Evolutionary conservation across 495 filamentous ascomycete genomes (phyloP).

Genomic region (Physcia stellaris): DNA sequence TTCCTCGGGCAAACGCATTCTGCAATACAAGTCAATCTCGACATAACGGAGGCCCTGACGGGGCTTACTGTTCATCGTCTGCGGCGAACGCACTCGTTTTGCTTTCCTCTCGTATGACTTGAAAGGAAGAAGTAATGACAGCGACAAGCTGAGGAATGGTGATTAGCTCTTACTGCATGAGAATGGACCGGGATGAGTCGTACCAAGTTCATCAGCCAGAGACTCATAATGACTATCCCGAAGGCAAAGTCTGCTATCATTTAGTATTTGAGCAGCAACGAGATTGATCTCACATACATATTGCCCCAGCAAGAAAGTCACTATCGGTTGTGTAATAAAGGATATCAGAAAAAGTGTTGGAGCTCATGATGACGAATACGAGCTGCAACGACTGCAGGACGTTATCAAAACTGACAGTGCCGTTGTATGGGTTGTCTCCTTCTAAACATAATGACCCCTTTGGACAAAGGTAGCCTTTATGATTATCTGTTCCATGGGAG

Average conservation of each 20-base stretch:
- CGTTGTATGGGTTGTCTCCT: constrained; percentile 65
- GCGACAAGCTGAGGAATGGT: constrained; percentile 78
- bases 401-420: constrained; percentile 89
- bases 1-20: too few species aligned
- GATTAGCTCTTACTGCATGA: too few species aligned
- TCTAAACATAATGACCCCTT: constrained; percentile 68
- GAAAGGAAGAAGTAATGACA: constrained; percentile 96
- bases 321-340: constrained; percentile 87
- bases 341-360: constrained; percentile 89
- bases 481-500: constrained; percentile 25
- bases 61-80: too few species aligned
- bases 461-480: constrained; percentile 91
- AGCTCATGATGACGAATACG: constrained; percentile 98
- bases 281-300: constrained; percentile 31
- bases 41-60: too few species aligned
- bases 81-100: constrained; percentile 83
- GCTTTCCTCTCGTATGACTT: constrained; percentile 95
- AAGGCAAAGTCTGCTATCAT: constrained; percentile 47
- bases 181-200: too few species aligned
- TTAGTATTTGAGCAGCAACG: too few species aligned
- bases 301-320: constrained; percentile 72
- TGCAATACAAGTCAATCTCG: too few species aligned
- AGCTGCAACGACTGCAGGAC: constrained; percentile 81
- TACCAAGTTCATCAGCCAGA: constrained; percentile 88
- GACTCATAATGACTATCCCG: constrained; percentile 81